Evolutionary conservation across 1,284 basidiomycete genomes (phyloP), one percentile per base, ranked within the genome.

Genomic region (Trametes pubescens): DNA sequence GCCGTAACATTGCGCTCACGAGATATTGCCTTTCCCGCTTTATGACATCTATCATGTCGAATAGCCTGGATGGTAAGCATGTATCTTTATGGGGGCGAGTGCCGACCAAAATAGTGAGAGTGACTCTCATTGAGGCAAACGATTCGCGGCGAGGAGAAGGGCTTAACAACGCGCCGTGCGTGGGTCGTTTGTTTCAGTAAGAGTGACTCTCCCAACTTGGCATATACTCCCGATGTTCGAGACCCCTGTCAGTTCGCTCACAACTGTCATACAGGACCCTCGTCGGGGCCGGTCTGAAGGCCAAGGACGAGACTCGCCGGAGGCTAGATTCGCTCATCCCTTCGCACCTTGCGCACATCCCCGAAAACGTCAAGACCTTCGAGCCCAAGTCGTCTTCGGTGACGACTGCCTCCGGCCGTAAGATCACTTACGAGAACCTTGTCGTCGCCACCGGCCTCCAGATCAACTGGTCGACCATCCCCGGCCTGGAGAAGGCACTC

Each of bases 381-480:
- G 84, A 87, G 61, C 96, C 96, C 1, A 82, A 84, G 26, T 80
- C 83, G 14, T 96, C 94, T 67, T 86, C 89, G 53, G 80, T 99
- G 61, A 89, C 86, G 13, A 90, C 90, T 14, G 80, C 85, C 7
- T 81, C 85, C 43, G 95, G 96, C 35, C 82, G 86, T 48, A 87
- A 84, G 60, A 78, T 99, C 61, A 82, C 84, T 5, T 99, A 99
- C 77, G 96, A 98, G 69, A 85, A 87, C 51, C 85, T 99, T 29
- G 89, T 99, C 44, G 92, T 99, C 56, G 94, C 95, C 10, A 86
- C 94, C 11, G 97, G 97, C 44, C 80, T 99, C 37, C 88, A 96
- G 78, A 92, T 87, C 77, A 95, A 95, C 75, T 95, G 88, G 86
- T 85, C 86, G 70, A 85, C 80, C 35, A 90, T 99, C 70, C 80